Base-by-base conservation (phyloP, 2,329 filamentous ascomycete species). In the Verticillium zaregamsianum region DNA sequence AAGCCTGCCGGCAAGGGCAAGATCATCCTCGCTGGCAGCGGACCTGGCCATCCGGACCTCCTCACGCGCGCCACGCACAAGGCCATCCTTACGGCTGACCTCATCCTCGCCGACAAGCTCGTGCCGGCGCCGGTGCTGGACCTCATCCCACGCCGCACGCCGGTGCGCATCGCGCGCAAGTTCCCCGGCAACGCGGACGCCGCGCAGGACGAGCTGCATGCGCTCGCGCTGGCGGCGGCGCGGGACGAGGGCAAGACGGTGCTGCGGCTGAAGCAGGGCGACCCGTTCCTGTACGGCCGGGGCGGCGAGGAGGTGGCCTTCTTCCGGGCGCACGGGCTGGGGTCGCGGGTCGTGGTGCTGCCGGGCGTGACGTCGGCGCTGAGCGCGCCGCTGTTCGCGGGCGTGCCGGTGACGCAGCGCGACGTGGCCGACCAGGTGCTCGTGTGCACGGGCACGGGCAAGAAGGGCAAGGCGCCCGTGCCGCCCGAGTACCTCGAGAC, bases 161-260 rank as follows among this genome's bases (percentile, higher is more conserved):
- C 90, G 11, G 89, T 98, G 14, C 88, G 92, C 69, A 99, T 99
- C 68, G 94, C 95, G 5, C 90, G 93, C 70, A 99, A 99, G 74
- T 99, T 99, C 76, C 95, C 95, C 1, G 95, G 95, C 25, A 98
- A 99, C 75, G 95, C 95, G 49, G 95, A 99, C 68, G 87, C 87
- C 55, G 95, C 95, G 0, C 95, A 99, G 73, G 88, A 93, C 70
- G 95, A 99, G 75, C 86, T 99, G 5, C 84, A 96, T 3, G 83
- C 88, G 59, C 83, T 92, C 68, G 95, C 92, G 0, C 80, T 97
- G 2, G 85, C 86, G 3, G 92, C 87, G 2, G 80, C 82, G 17
- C 72, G 70, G 5, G 57, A 59, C 40, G 75, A 76, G 23, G 95
- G 95, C 14, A 87, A 91, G 72, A 90, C 86, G 1, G 95, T 99